Conservation (phyloP, 2,329 filamentous ascomycete species). For the Colletotrichum liaoningense region DNA sequence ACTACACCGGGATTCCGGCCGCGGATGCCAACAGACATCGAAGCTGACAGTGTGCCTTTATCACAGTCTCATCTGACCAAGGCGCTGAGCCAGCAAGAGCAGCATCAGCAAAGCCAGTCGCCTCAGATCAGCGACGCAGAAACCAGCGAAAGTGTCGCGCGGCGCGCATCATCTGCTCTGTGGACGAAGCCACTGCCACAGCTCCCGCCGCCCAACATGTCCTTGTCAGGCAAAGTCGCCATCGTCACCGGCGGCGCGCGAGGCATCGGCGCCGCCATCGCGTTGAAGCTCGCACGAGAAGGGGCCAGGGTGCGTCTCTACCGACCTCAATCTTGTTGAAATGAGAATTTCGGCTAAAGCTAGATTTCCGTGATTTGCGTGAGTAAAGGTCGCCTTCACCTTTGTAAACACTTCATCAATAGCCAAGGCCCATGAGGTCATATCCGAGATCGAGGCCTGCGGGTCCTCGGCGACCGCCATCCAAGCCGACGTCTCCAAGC, state of each 20-base stretch:
- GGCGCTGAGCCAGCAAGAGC: constrained; percentile 27
- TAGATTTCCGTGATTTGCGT: constrained; percentile 6
- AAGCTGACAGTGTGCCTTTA: constrained; percentile 32
- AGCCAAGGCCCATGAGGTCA: constrained; percentile 37
- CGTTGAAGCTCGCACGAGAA: constrained; percentile 65
- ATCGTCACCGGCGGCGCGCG: constrained; percentile 53
- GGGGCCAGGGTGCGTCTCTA: constrained; percentile 61
- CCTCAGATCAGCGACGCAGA: constrained; percentile 24
- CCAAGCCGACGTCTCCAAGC: constrained; percentile 37
- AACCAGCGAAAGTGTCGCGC: constrained; percentile 13
- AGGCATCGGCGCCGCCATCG: constrained; percentile 70
- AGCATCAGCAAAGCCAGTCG: constrained; percentile 20
- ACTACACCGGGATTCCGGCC: constrained; percentile 33
- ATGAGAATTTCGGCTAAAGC: constrained; percentile 21
- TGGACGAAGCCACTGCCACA: constrained; percentile 38
- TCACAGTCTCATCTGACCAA: constrained; percentile 35
- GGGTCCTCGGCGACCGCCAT: constrained; percentile 38
- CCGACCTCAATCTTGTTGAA: background rate
- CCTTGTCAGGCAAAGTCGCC: constrained; percentile 36
- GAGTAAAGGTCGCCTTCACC: constrained; percentile 36
- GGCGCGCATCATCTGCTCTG: constrained; percentile 32
- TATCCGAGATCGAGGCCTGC: constrained; percentile 39
- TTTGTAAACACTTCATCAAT: constrained; percentile 36
- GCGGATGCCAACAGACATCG: constrained; percentile 31
- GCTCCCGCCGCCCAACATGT: constrained; percentile 35